Evolutionary conservation across 2,329 filamentous ascomycete species (phyloP).

Genomic region (Decorospora gaudefroyi): DNA sequence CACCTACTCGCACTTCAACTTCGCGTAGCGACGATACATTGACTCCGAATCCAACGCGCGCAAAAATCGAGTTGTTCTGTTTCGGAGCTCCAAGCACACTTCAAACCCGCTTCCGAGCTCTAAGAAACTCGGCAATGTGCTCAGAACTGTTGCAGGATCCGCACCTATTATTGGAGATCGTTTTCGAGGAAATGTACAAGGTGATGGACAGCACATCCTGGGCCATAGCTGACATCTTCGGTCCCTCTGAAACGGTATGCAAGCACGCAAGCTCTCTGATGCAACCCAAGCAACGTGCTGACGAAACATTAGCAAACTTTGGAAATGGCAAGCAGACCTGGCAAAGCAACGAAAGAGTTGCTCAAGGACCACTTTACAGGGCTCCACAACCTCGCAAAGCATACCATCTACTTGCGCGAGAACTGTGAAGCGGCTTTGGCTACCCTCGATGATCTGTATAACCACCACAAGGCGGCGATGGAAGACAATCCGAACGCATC

Average conservation of each 20-base stretch:
- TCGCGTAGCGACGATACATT: conserved; percentile 22
- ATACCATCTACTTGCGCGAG: conserved; percentile 47
- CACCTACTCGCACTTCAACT: conserved; percentile 16
- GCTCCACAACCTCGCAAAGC: conserved; percentile 49
- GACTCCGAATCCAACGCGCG: background rate
- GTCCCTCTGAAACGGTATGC: conserved; percentile 38
- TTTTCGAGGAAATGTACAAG: conserved; percentile 41
- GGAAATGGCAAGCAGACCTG: conserved; percentile 23
- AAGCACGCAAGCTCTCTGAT: too few species aligned
- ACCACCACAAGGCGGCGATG: conserved; percentile 22
- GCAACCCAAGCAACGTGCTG: background rate
- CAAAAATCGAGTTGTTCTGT: conserved; percentile 33
- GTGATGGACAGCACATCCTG: conserved; percentile 39
- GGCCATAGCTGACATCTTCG: conserved; percentile 38
- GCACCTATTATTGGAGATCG: conserved; percentile 38
- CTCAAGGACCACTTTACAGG: conserved; percentile 26
- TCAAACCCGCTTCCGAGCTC: conserved; percentile 20
- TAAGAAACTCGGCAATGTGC: conserved; percentile 16
- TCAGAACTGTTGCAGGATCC: conserved; percentile 38
- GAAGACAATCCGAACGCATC: conserved; percentile 7
- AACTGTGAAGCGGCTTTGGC: conserved; percentile 38
- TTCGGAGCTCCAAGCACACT: conserved; percentile 33
- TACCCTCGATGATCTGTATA: conserved; percentile 32
- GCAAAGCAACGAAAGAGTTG: conserved; percentile 25
- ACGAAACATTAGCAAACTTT: conserved; percentile 26